Base-by-base conservation (phyloP, 2,329 filamentous ascomycete genomes). In the Ophiostoma tasmaniense region DNA sequence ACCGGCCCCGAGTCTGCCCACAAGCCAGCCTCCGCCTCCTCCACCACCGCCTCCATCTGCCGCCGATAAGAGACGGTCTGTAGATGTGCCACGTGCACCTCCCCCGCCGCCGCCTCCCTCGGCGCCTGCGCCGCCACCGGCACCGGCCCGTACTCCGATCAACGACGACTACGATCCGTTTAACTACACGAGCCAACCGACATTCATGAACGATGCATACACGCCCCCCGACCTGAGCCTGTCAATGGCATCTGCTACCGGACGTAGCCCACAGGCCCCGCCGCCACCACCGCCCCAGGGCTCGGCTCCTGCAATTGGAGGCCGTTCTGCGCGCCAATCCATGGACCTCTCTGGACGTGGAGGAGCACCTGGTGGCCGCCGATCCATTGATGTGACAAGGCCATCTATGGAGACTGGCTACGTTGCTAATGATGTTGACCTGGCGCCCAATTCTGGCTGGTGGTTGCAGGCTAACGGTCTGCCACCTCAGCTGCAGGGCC, bases 371-470 rank as follows among this genome's bases (percentile, higher is more conserved):
- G 78, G 77, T 25, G 78, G 75, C 17, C 80, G 84, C 64, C 79
- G 85, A 52, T 97, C 93, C 2, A 87, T 91, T 78, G 95, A 99
- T 73, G 81, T 90, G 69, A 79, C 85, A 52, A 87, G 94, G 64
- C 89, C 91, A 25, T 90, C 89, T 6, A 84, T 88, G 77, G 91
- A 94, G 73, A 88, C 89, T 62, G 91, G 92, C 1, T 96, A 89
- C 75, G 94, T 98, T 71, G 95, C 95, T 55, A 89, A 89, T 69
- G 93, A 98, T 71, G 80, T 98, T 69, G 93, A 98, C 75, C 82
- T 98, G 50, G 89, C 87, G 14, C 82, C 85, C 62, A 84, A 85
- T 66, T 90, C 87, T 22, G 85, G 89, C 66, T 99, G 95, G 95
- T 99, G 94, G 93, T 87, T 90, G 50, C 88, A 93, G 75, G 83